Percentiles rank a stretch among this genome's conserved stretches.
phyloP scores from a whole-genome alignment of 2,329 filamentous ascomycete genomes.

The Trichothecium roseum region DNA sequence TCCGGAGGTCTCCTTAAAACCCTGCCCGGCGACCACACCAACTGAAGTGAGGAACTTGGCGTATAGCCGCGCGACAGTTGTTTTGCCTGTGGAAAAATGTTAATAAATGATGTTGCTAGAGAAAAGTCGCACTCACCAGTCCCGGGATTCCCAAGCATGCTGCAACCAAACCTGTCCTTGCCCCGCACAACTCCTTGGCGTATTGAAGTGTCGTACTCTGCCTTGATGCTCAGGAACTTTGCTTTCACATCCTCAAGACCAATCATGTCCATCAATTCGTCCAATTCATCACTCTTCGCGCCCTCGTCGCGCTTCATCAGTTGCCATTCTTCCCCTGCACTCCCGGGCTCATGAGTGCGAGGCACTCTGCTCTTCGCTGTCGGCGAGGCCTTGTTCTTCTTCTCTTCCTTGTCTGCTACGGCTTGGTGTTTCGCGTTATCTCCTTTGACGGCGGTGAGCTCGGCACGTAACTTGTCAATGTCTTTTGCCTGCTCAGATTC shows the following conservation, averaged over 20 bases:
- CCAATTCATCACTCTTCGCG: constrained; percentile 41
- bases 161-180: constrained; percentile 50
- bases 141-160: constrained; percentile 63
- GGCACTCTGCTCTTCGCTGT: background rate
- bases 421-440: constrained; percentile 12
- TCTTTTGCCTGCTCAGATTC: constrained; percentile 29
- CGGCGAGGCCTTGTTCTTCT: constrained; percentile 2
- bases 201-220: constrained; percentile 46
- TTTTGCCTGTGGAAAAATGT: constrained; percentile 38
- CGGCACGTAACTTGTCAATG: constrained; percentile 33
- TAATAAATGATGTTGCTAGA: constrained; percentile 4
- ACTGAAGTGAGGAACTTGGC: constrained; percentile 53
- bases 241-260: constrained; percentile 61
- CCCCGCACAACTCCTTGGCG: constrained; percentile 46
- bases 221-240: constrained; percentile 52
- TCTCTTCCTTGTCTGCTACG: constrained; percentile 6
- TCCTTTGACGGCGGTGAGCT: constrained; percentile 31
- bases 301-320: constrained; percentile 43
- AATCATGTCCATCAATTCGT: constrained; percentile 58
- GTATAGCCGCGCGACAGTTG: constrained; percentile 63
- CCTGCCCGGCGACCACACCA: constrained; percentile 48
- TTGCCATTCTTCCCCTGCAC: constrained; percentile 48
- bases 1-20: constrained; percentile 59
- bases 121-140: constrained; percentile 42
- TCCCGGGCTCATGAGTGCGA: constrained; percentile 2